phyloP scores from a whole-genome alignment of 2,329 filamentous ascomycete genomes.

The Colletotrichum orbiculare region DNA sequence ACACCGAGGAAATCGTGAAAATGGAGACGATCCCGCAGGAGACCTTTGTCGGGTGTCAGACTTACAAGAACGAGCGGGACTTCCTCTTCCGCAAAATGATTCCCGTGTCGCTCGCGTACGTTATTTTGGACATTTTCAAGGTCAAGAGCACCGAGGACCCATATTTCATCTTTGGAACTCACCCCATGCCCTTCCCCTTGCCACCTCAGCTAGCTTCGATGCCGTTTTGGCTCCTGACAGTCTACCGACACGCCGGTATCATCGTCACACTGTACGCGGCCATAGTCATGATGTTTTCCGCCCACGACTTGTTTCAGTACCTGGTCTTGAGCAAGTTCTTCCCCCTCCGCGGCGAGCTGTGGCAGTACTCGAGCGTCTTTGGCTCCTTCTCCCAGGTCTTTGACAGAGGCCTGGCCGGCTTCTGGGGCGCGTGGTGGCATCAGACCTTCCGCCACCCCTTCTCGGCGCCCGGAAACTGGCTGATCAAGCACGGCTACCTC shows the following conservation, averaged over 20 bases:
- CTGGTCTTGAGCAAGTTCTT: conserved; percentile 61
- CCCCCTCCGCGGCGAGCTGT: conserved; percentile 61
- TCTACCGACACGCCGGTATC: conserved; percentile 68
- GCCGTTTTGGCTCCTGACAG: conserved; percentile 57
- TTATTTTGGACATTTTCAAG: conserved; percentile 77
- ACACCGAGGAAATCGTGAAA: conserved; percentile 50
- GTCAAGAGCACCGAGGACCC: conserved; percentile 78
- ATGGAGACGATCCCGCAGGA: conserved; percentile 54
- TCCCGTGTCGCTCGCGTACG: conserved; percentile 66
- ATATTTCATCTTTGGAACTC: conserved; percentile 73
- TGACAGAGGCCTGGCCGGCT: conserved; percentile 79
- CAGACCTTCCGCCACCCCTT: conserved; percentile 86
- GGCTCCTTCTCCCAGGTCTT: conserved; percentile 67
- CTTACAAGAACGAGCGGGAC: conserved; percentile 52
- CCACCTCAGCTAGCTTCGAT: conserved; percentile 56
- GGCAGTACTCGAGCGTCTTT: conserved; percentile 65
- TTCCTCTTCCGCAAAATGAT: conserved; percentile 59
- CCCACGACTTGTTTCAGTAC: conserved; percentile 69
- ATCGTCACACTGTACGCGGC: conserved; percentile 68
- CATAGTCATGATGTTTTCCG: conserved; percentile 69
- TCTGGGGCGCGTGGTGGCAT: conserved; percentile 92
- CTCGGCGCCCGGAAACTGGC: conserved; percentile 64
- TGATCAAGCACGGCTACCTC: conserved; percentile 55
- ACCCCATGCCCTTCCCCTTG: conserved; percentile 47
- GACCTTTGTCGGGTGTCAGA: conserved; percentile 59